Evolutionary conservation across 176 grass and related monocot species (phyloP).

Genomic region (Lolium rigidum): DNA sequence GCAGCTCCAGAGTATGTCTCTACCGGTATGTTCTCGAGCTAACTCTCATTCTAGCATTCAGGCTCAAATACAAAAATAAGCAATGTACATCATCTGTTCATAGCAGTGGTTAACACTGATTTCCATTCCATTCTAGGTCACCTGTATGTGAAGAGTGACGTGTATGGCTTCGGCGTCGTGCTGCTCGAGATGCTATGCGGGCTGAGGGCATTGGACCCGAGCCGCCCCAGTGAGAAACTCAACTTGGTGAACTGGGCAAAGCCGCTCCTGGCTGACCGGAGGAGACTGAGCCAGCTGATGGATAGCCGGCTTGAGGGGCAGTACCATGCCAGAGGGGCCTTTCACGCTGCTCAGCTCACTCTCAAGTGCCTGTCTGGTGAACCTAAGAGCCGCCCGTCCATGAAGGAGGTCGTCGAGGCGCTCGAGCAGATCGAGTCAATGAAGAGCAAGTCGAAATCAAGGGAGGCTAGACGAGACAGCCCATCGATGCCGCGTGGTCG

Average conservation of each 20-base stretch:
- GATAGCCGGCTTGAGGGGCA: conserved; percentile 72
- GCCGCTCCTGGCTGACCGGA: conserved; percentile 66
- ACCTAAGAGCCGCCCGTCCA: conserved; percentile 78
- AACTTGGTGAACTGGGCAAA: conserved; percentile 81
- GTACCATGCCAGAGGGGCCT: conserved; percentile 73
- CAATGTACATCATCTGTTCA: neutral
- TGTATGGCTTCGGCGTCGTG: conserved; percentile 85
- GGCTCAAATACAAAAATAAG: neutral
- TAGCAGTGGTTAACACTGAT: neutral
- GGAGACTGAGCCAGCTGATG: conserved; percentile 75
- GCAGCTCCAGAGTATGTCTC: conserved; percentile 89
- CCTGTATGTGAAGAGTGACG: conserved; percentile 95
- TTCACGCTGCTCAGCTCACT: conserved; percentile 68
- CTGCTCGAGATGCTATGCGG: conserved; percentile 87
- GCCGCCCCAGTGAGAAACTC: conserved; percentile 45
- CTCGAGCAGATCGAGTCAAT: conserved; percentile 71
- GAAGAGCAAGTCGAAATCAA: conserved; percentile 52
- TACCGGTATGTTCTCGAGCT: conserved; percentile 55
- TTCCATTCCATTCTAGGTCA: conserved; percentile 55
- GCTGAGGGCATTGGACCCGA: conserved; percentile 59
- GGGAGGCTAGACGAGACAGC: conserved; percentile 38
- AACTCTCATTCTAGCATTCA: neutral
- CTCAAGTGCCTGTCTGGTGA: conserved; percentile 75
- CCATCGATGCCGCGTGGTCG: conserved; percentile 25
- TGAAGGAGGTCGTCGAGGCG: conserved; percentile 82